Conservation (phyloP, 2,329 filamentous ascomycete genomes). For the Thermoascus crustaceus region DNA sequence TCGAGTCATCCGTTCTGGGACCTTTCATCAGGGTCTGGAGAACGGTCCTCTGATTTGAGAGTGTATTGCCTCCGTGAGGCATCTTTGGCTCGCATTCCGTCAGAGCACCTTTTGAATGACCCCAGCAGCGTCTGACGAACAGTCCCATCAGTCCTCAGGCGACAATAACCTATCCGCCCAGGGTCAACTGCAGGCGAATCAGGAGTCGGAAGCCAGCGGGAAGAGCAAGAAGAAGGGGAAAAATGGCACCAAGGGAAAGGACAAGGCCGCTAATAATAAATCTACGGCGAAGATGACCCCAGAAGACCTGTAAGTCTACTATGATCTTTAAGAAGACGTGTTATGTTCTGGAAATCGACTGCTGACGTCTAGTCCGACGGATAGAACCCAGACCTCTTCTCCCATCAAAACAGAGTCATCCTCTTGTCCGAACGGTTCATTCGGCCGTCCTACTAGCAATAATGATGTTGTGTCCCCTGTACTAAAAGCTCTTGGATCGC, state of each 20-base stretch:
- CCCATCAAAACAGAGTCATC: slow-evolving; percentile 21
- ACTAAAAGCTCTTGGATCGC: slow-evolving; percentile 30
- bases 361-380: slow-evolving; percentile 7
- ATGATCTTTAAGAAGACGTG: no score
- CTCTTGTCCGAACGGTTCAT: slow-evolving; percentile 21
- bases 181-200: slow-evolving; percentile 17
- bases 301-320: slow-evolving; percentile 29
- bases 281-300: slow-evolving; percentile 21
- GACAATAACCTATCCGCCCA: slow-evolving; percentile 21
- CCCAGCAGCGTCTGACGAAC: slow-evolving; percentile 32
- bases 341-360: no score
- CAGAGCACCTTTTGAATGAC: slow-evolving; percentile 31
- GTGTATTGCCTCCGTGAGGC: slow-evolving; percentile 22
- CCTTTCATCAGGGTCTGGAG: slow-evolving; percentile 22
- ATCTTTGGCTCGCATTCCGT: slow-evolving; percentile 7
- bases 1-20: slow-evolving; percentile 23
- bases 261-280: slow-evolving; percentile 27
- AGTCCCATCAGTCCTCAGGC: slow-evolving; percentile 27
- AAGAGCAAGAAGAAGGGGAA: slow-evolving; percentile 36
- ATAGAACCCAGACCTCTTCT: slow-evolving; percentile 20
- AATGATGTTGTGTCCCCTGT: slow-evolving; percentile 28
- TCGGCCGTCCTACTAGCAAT: slow-evolving; percentile 15
- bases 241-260: slow-evolving; percentile 28
- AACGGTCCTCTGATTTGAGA: slow-evolving; percentile 16
- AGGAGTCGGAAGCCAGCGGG: slow-evolving; percentile 26